A percentile compares a stretch with the other conserved stretches of the same genome.
These are phyloP conservation scores for Pseudodiploospora longispora DNA, from an alignment of 2,329 filamentous ascomycete genomes.

Conservation along the genomic window DNA sequence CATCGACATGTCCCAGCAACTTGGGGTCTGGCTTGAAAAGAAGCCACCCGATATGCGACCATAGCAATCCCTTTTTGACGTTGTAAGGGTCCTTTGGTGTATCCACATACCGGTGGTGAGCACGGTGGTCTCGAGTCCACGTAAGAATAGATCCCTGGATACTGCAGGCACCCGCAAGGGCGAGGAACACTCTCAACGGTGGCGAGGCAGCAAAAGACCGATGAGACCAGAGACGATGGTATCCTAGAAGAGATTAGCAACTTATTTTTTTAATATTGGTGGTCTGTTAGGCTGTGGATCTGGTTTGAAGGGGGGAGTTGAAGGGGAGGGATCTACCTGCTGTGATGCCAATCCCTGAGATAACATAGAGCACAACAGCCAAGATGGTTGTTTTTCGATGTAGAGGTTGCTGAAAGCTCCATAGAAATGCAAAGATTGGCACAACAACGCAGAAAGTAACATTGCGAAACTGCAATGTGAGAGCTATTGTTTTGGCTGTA, in stretches of 20 bases:
- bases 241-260: slow-evolving; percentile 4
- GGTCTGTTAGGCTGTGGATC: background rate
- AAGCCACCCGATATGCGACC: slow-evolving; percentile 70
- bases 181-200: slow-evolving; percentile 66
- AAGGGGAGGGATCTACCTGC: slow-evolving; percentile 40
- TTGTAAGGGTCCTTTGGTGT: slow-evolving; percentile 80
- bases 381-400: slow-evolving; percentile 58
- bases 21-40: slow-evolving; percentile 80
- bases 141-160: slow-evolving; percentile 72
- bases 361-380: slow-evolving; percentile 68
- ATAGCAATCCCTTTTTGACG: slow-evolving; percentile 69
- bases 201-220: slow-evolving; percentile 64
- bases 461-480: slow-evolving; percentile 33
- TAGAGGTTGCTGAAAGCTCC: slow-evolving; percentile 32
- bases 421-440: background rate
- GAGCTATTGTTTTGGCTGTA: slow-evolving; percentile 75
- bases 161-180: slow-evolving; percentile 65
- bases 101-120: slow-evolving; percentile 77
- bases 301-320: background rate
- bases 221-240: slow-evolving; percentile 68
- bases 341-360: slow-evolving; percentile 65
- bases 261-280: background rate
- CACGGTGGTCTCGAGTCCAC: slow-evolving; percentile 73
- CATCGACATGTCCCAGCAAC: slow-evolving; percentile 70
- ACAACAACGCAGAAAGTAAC: slow-evolving; percentile 56